Evolutionary conservation across 495 filamentous ascomycete species (phyloP), one percentile per base, ranked within the genome.

Genomic region (Filosporella fistucella): DNA sequence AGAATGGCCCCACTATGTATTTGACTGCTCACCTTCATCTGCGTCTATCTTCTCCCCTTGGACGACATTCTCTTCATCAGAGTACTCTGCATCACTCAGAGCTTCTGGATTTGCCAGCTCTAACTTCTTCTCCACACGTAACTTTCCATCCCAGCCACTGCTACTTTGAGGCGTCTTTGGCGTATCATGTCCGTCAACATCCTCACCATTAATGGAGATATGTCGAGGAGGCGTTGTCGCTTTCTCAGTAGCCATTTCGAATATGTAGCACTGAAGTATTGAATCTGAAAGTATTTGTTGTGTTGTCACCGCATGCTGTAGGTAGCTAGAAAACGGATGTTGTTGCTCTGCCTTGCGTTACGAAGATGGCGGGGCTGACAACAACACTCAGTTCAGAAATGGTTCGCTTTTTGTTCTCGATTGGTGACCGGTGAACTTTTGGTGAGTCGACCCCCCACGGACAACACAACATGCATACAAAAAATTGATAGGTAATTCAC

Each of bases 111-210:
- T 91, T 4, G 71, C 71, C 16, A 83, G 66, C 17, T 78, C 72
- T 6, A 84, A 74, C 33, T 77, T 74, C 51, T 82, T 84, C 42
- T 85, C 78, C 9, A 88, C 63, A 13, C 91, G 74, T 42, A 95
- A 74, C 67, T 96, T 96, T 42, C 91, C 91, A 68, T 95, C 90
- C 90, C 90, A 96, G 44, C 90, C 90, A 59, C 85, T 88, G 64
- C 81, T 84, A 60, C 88, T 68, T 47, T 62, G 67, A 3, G 54
- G 51, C 17, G 33, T 50, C 24, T 45, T 47, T 4, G 55, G 44
- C n/a, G 39, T 50, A 26, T 56, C 49, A 30, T 61, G 55, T 21
- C 47, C 49, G n/a, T 55, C 52, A 4, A 28, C 49, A 40, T 53
- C 52, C 17, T 52, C 48, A 17, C 17, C 34, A 22, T 60, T 51